phyloP scores from a whole-genome alignment of 1,284 basidiomycete genomes.

The Ceratobasidium sp. region DNA sequence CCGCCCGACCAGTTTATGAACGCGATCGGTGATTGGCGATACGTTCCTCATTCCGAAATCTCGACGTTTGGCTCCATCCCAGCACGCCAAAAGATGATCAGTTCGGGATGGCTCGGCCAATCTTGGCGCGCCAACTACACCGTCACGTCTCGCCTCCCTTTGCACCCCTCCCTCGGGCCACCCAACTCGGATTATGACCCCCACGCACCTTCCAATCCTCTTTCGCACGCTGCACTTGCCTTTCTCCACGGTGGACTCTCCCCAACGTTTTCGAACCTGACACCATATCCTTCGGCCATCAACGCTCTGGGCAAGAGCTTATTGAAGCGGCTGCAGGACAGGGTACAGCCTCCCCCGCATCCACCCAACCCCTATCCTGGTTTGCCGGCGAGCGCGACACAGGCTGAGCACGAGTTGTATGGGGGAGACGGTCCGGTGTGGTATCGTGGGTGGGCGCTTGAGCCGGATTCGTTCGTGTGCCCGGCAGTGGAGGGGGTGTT shows the following conservation, averaged over 20 bases:
- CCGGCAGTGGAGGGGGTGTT: constrained; percentile 74
- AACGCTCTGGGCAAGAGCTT: constrained; percentile 77
- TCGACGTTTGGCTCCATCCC: constrained; percentile 78
- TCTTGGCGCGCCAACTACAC: constrained; percentile 91
- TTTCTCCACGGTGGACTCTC: constrained; percentile 91
- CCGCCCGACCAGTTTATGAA: constrained; percentile 71
- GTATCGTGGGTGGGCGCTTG: constrained; percentile 90
- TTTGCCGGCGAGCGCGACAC: constrained; percentile 72
- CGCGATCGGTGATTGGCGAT: constrained; percentile 78
- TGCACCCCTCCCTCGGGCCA: constrained; percentile 74
- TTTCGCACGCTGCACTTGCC: constrained; percentile 80
- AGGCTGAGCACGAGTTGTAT: constrained; percentile 77
- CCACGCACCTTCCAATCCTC: constrained; percentile 54
- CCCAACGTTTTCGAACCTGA: constrained; percentile 74
- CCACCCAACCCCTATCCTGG: constrained; percentile 84
- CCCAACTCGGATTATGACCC: constrained; percentile 78
- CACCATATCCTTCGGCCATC: constrained; percentile 83
- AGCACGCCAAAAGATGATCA: constrained; percentile 75
- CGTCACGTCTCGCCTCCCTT: constrained; percentile 79
- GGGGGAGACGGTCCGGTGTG: constrained; percentile 82
- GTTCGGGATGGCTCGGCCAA: constrained; percentile 80
- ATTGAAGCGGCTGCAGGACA: constrained; percentile 70
- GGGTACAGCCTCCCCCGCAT: constrained; percentile 75
- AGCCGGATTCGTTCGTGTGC: constrained; percentile 76
- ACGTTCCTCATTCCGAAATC: constrained; percentile 83